Evolutionary conservation across 2,329 filamentous ascomycete genomes (phyloP), one percentile per base, ranked within the genome.

Genomic region (Fusarium beomiforme): DNA sequence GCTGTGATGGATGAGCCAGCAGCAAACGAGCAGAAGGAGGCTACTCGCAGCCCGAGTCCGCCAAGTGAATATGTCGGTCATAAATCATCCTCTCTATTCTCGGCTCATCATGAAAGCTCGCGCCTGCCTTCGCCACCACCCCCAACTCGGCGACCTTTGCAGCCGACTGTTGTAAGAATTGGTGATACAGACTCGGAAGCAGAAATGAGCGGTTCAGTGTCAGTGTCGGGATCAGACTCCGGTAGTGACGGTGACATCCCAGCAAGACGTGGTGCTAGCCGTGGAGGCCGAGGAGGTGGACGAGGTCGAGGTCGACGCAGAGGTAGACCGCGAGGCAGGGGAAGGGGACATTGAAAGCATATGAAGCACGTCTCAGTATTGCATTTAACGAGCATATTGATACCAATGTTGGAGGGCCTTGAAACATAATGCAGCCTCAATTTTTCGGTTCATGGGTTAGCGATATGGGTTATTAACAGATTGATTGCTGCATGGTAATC

Each of bases 161-260:
- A 75, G 14, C 67, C 69, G 13, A 77, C 75, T 8, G 54, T 77
- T 39, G 75, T 77, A 19, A 67, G 75, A 24, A 75, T 77, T 41
- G 70, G 72, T 6, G 75, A 76, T 49, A 74, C 75, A 10, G 74
- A 75, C 17, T 70, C 71, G 8, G 75, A 75, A 55, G 61, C 29
- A 33, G 75, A 63, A 33, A 34, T 61, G 6, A 70, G 43, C 42
- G 59, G 33, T 36, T 72, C 67, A 6, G 21, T 42, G 17, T 39
- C 66, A 2, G 34, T 26, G n/a, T 33, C 60, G 33, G 59, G 57
- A 26, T 74, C 74, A 17, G 73, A 64, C 26, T 75, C 68, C 16
- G 73, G 66, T 34, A 65, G 71, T 31, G 67, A 67, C 16, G 72
- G 55, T 11, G 75, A 77, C 50, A 77, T 77, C 39, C 76, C 75